A percentile compares a stretch with the other conserved stretches of the same genome.
phyloP scores from a whole-genome alignment of 169 alveolate genomes.

The Theileria parva region DNA sequence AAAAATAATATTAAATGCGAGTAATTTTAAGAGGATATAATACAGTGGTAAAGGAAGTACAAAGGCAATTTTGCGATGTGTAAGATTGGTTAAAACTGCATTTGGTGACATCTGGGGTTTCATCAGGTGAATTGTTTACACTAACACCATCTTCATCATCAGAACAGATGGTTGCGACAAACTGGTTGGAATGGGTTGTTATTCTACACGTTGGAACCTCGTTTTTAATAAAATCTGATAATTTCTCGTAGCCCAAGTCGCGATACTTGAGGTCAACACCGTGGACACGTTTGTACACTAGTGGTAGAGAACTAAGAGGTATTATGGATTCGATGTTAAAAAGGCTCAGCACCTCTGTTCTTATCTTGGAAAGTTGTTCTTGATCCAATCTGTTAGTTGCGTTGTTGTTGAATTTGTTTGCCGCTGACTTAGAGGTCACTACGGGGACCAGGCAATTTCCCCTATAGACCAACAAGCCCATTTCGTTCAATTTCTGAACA shows the following conservation, averaged over 20 bases:
- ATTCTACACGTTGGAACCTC: conserved; percentile 62
- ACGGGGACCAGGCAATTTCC: conserved; percentile 71
- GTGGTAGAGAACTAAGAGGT: conserved; percentile 57
- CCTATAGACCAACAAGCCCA: conserved; percentile 62
- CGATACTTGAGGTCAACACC: conserved; percentile 60
- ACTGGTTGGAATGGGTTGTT: conserved; percentile 16
- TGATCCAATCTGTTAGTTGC: not conserved
- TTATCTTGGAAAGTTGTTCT: not conserved
- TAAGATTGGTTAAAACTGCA: not conserved
- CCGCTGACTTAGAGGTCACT: conserved; percentile 57
- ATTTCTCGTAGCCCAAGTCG: conserved; percentile 66
- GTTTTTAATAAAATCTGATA: conserved; percentile 67
- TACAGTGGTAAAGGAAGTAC: not conserved
- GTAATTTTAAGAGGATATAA: conserved; percentile 25
- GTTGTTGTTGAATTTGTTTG: conserved; percentile 11
- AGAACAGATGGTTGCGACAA: not conserved
- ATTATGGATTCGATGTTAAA: conserved; percentile 6
- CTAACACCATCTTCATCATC: not conserved
- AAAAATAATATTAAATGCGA: conserved; percentile 6
- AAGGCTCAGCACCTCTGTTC: not conserved
- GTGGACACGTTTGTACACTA: conserved; percentile 58
- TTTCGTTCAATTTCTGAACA: conserved; percentile 67
- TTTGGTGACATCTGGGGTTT: not conserved
- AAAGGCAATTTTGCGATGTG: conserved; percentile 1
- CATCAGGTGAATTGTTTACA: not conserved